Evolutionary conservation across 2,329 filamentous ascomycete species (phyloP), one percentile per base, ranked within the genome.

Genomic region (Verticillium nubilum): DNA sequence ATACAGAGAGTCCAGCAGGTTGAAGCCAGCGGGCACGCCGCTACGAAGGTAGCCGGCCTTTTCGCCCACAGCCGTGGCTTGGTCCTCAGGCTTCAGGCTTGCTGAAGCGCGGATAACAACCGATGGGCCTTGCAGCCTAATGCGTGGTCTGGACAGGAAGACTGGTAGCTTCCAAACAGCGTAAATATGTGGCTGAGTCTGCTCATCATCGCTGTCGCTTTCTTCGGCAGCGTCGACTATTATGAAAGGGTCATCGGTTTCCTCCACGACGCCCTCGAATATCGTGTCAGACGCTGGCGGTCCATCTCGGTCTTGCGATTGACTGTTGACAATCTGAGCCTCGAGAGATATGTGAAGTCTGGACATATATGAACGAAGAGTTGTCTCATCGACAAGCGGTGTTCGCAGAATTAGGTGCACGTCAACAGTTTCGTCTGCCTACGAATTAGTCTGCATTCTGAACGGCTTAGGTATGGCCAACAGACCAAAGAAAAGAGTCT

Each of bases 1-100:
- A 57, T 82, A 80, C 62, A 94, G 90, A 3, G 90, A 83, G 68
- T 90, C 87, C 15, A 95, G 82, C n/a, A 94, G 78, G 70, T 94
- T 95, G 63, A 91, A 78, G 1, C 89, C 87, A 6, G 87, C 82
- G 0, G 90, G 86, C 27, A 87, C 74, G 60, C 86, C 84, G 67
- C 87, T 91, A 35, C 84, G 83, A 31, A 94, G 79, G 67, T 91
- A 92, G 57, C 89, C 86, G 60, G 84, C 79, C 10, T 77, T 75
- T 25, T 73, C 63, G 10, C 74, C 72, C 37, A 52, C 58, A 12
- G 72, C 69, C 37, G 75, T 72, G 13, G 76, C 72, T 37, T 74
- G 68, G 31, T 79, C 75, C 15, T 76, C 72, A 2, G 84, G 82
- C 67, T 81, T 86, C 62, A 90, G 73, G 63, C 80, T 85, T 5